phyloP scores from a whole-genome alignment of 192 early-diverging fungal species.

The Podila verticillata region DNA sequence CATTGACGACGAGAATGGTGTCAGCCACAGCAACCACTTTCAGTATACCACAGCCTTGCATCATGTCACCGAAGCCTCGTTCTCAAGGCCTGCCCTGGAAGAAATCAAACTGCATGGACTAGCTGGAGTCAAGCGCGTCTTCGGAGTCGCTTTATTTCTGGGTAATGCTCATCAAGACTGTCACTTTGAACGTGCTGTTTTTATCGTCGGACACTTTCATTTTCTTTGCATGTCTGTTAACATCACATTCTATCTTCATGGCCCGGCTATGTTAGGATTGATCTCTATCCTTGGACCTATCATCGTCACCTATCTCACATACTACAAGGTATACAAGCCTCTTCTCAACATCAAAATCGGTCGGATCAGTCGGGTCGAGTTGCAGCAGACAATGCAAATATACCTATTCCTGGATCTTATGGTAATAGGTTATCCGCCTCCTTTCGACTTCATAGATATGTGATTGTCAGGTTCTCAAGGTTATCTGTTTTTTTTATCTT shows the following conservation, averaged over 20 bases:
- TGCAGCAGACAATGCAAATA: not conserved
- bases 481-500: not conserved
- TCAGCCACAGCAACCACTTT: too few relatives aligned
- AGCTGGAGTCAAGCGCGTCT: not conserved
- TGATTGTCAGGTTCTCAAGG: too few relatives aligned
- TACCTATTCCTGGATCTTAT: not conserved
- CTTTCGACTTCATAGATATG: not conserved
- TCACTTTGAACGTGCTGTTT: too few relatives aligned
- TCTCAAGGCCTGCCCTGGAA: not conserved
- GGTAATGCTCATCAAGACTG: not conserved
- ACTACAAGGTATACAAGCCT: not conserved
- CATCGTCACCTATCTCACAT: not conserved
- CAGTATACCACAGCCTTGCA: not conserved
- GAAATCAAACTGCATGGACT: not conserved
- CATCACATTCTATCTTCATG: not conserved
- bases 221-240: too few relatives aligned
- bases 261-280: not conserved
- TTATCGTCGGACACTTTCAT: too few relatives aligned
- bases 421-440: not conserved
- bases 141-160: not conserved
- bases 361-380: not conserved
- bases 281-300: not conserved
- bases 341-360: not conserved
- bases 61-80: not conserved
- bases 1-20: too few relatives aligned